Percentiles rank a stretch among this genome's conserved stretches.
Evolutionary conservation across 805 yeast genomes (phyloP).

Genomic region (Ogataea degrootiae): DNA sequence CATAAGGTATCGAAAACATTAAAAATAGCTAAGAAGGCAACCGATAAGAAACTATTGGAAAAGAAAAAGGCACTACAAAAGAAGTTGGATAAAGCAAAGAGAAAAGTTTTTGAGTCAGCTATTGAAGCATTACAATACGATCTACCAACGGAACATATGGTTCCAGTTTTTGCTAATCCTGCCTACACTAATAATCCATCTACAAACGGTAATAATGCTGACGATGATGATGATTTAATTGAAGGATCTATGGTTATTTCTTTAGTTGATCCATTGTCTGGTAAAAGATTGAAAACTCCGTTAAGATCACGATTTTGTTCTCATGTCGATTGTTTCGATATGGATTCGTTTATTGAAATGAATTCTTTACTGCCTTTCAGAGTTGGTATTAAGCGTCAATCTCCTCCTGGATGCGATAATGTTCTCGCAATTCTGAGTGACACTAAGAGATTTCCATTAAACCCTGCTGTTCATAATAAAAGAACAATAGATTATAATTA

Average conservation of each 20-base stretch:
- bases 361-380: slow-evolving; percentile 25
- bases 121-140: no score
- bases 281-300: slow-evolving; percentile 26
- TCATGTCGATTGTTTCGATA: slow-evolving; percentile 33
- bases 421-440: slow-evolving; percentile 22
- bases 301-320: slow-evolving; percentile 29
- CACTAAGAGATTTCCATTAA: slow-evolving; percentile 21
- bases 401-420: slow-evolving; percentile 15
- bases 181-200: no score
- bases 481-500: slow-evolving; percentile 20
- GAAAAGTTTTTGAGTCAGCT: no score
- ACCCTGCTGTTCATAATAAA: slow-evolving; percentile 18
- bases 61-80: no score
- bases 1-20: no score
- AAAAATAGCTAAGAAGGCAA: no score
- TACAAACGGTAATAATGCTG: neutral
- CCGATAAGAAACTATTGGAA: no score
- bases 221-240: slow-evolving; percentile 27
- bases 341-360: slow-evolving; percentile 26
- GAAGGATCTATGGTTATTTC: slow-evolving; percentile 27
- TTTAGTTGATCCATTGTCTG: slow-evolving; percentile 30
- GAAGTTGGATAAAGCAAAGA: no score
- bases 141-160: no score
- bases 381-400: slow-evolving; percentile 18
- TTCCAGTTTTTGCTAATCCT: no score